A percentile compares a stretch with the other conserved stretches of the same genome.
phyloP scores from a whole-genome alignment of 2,329 filamentous ascomycete genomes.

The Laburnicola sp. region DNA sequence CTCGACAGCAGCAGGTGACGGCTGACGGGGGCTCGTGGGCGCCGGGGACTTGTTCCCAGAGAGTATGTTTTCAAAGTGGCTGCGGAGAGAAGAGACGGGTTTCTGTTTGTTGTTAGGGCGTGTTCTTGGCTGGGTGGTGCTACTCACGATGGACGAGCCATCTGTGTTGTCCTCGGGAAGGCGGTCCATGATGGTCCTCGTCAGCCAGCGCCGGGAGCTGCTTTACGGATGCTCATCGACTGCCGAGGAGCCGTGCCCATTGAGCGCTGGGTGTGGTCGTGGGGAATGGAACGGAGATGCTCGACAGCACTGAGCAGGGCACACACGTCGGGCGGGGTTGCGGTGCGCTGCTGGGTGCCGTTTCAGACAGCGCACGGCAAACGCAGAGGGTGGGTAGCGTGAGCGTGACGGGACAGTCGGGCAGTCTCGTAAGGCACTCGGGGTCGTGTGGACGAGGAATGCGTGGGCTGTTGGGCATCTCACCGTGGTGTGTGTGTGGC shows the following conservation, averaged over 20 bases:
- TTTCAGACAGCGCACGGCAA: slow-evolving; percentile 3
- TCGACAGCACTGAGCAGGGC: slow-evolving; percentile 1
- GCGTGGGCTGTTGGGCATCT: neutral
- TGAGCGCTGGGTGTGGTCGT: slow-evolving; percentile 27
- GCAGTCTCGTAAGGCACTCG: neutral
- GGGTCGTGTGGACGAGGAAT: neutral
- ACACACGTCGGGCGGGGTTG: too few relatives aligned
- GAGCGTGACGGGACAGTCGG: neutral
- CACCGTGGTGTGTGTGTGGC: slow-evolving; percentile 2
- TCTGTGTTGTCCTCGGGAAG: slow-evolving; percentile 64
- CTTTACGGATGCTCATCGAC: slow-evolving; percentile 41
- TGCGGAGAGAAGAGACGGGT: slow-evolving; percentile 79
- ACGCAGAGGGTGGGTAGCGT: neutral
- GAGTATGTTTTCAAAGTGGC: slow-evolving; percentile 78
- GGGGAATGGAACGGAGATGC: slow-evolving; percentile 12
- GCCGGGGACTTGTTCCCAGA: slow-evolving; percentile 40
- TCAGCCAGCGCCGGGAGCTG: slow-evolving; percentile 41
- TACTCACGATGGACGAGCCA: slow-evolving; percentile 72
- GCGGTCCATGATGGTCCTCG: slow-evolving; percentile 41
- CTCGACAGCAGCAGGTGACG: slow-evolving; percentile 39
- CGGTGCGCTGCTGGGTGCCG: neutral
- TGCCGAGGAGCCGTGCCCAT: slow-evolving; percentile 32
- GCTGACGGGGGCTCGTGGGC: slow-evolving; percentile 29
- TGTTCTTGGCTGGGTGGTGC: neutral
- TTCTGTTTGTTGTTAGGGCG: slow-evolving; percentile 55